These are phyloP conservation scores for Phaseolus lunatus DNA, from an alignment of 306 rosid genomes.

Conservation along the genomic window DNA sequence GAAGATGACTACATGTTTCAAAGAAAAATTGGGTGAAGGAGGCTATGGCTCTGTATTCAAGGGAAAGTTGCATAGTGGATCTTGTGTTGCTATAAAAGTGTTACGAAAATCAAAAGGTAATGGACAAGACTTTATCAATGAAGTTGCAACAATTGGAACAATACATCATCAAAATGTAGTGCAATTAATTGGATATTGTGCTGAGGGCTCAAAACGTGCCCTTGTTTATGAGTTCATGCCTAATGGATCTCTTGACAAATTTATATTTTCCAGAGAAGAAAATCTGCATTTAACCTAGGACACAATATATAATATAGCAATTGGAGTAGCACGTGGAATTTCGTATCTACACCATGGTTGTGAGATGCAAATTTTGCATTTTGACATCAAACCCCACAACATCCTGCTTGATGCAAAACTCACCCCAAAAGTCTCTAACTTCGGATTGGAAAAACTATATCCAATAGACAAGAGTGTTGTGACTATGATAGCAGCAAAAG, in stretches of 20 bases:
- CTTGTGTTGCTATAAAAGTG: not conserved
- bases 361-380: not conserved
- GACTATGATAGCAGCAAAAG: not conserved
- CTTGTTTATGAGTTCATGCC: not conserved
- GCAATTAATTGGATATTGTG: not conserved
- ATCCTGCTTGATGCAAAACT: slow-evolving; percentile 2
- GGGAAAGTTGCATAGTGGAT: not conserved
- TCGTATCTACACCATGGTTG: not conserved
- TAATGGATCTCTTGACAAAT: not conserved
- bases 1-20: not conserved
- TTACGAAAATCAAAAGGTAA: not conserved
- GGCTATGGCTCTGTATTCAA: not conserved
- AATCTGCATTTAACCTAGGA: not conserved
- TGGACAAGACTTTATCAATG: not conserved
- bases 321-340: not conserved
- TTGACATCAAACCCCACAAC: not conserved
- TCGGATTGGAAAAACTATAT: slow-evolving; percentile 44
- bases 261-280: not conserved
- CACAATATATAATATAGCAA: not conserved
- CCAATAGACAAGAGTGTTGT: slow-evolving; percentile 25
- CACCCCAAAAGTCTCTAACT: slow-evolving; percentile 39
- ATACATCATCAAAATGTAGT: not conserved
- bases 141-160: not conserved
- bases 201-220: not conserved
- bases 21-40: not conserved